Evolutionary conservation across 2,329 filamentous ascomycete species (phyloP), one percentile per base, ranked within the genome.

Genomic region (Lachnellula hyalina): DNA sequence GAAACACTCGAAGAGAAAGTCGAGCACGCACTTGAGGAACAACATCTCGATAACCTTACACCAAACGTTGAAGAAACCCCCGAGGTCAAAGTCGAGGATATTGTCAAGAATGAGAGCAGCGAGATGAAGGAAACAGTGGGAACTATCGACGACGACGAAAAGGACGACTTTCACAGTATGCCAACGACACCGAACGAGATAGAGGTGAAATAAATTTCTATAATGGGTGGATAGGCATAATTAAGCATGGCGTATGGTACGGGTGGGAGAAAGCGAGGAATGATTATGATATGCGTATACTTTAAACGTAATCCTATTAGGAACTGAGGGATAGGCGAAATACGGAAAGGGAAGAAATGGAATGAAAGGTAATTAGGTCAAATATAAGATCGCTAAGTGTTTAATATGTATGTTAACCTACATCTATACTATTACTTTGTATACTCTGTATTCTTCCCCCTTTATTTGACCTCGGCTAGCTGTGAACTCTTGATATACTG

Each of bases 121-220:
- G 47, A 48, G 25, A 40, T 35, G 15, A 52, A 52, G 23, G 42
- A 17, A 17, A n/a, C 44, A 14, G 32, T 28, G 12, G 36, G 14
- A 34, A 28, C 21, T 21, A 15, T 14, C 5, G 52, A 52, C 5
- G 50, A 52, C 5, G 50, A 52, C 11, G 56, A 59, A 5, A 50
- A 56, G 32, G 60, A 63, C 42, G 55, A 58, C 4, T 63, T 61
- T 49, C 59, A 61, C 47, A 58, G 55, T 52, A 36, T 58, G 19
- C 59, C 61, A 12, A 47, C 54, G 4, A 63, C 57, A 19, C 61
- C 59, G 3, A 51, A 47, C 9, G 61, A 60, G 47, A 46, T 53
- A 6, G 52, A 54, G 21, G 45, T 53, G 32, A 57, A 55, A 55
- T 38, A 32, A 48, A 53, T 5, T 44, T 23, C 32, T 32, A 47